Percentiles rank a stretch among this genome's conserved stretches.
phyloP scores from a whole-genome alignment of 768 basidiomycete species.

The Termitomyces bulborhizus region DNA sequence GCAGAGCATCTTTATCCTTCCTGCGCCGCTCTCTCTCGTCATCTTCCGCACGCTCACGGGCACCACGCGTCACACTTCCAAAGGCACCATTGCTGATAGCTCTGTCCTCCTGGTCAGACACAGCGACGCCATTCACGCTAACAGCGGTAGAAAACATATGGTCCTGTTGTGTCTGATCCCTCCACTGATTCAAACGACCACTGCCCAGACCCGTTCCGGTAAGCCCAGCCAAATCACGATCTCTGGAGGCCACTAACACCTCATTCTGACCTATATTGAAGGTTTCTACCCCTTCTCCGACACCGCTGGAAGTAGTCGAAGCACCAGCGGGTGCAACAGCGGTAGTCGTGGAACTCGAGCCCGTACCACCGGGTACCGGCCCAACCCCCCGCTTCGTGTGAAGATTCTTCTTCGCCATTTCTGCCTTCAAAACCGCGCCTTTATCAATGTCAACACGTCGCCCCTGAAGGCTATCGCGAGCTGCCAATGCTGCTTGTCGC shows the following conservation, averaged over 20 bases:
- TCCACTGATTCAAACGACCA: constrained; percentile 30
- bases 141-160: constrained; percentile 5
- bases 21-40: constrained; percentile 48
- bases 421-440: constrained; percentile 90
- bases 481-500: constrained; percentile 79
- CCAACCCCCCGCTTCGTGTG: constrained; percentile 92
- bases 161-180: constrained; percentile 23
- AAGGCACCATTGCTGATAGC: constrained; percentile 22
- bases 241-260: constrained; percentile 33
- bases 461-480: constrained; percentile 85
- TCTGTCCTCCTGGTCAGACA: constrained; percentile 37
- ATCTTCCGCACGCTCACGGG: constrained; percentile 58
- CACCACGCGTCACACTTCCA: constrained; percentile 35
- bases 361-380: constrained; percentile 35
- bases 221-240: constrained; percentile 40
- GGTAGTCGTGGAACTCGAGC: constrained; percentile 13
- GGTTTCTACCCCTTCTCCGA: constrained; percentile 19
- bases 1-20: constrained; percentile 45
- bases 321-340: constrained; percentile 16
- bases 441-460: constrained; percentile 89
- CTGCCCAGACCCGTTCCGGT: constrained; percentile 41
- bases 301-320: constrained; percentile 16
- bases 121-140: constrained; percentile 10
- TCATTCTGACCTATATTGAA: constrained; percentile 17
- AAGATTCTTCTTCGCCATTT: constrained; percentile 99